phyloP scores from a whole-genome alignment of 768 basidiomycete species.

The Kwoniella dejecticola region DNA sequence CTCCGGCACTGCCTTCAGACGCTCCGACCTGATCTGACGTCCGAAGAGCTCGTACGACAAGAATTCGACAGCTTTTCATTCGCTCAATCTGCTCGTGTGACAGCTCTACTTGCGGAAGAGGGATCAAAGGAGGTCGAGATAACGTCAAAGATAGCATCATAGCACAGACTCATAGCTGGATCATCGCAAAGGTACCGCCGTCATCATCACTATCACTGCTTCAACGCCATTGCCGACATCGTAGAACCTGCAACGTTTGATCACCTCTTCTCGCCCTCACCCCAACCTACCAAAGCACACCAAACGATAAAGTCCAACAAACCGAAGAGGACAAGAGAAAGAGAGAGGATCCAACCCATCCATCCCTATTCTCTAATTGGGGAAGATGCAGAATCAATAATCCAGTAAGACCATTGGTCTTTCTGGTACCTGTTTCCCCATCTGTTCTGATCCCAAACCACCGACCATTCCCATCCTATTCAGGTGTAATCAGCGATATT shows the following conservation, averaged over 20 bases:
- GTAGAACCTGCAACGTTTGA: too few species aligned
- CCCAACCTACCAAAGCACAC: too few species aligned
- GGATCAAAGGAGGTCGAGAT: too few species aligned
- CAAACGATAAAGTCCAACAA: too few species aligned
- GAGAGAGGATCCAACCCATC: slow-evolving; percentile 18
- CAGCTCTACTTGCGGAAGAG: neutral
- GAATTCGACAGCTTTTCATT: slow-evolving; percentile 1
- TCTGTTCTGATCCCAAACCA: neutral
- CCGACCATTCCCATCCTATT: neutral
- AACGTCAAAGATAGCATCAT: too few species aligned
- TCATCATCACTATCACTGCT: too few species aligned
- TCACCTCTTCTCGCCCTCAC: too few species aligned
- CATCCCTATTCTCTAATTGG: neutral
- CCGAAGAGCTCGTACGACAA: slow-evolving; percentile 2
- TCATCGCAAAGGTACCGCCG: too few species aligned
- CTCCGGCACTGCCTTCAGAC: neutral
- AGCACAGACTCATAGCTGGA: too few species aligned
- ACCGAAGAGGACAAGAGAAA: neutral
- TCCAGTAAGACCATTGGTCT: slow-evolving; percentile 25
- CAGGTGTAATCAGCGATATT: neutral
- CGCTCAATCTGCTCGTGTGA: slow-evolving; percentile 18
- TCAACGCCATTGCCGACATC: too few species aligned
- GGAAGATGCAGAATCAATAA: slow-evolving; percentile 23
- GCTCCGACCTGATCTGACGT: too few species aligned
- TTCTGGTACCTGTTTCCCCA: slow-evolving; percentile 2